A percentile compares a stretch with the other conserved stretches of the same genome.
These are phyloP conservation scores for Talaromyces sp. DNA, from an alignment of 2,329 filamentous ascomycete species.

Conservation along the genomic window DNA sequence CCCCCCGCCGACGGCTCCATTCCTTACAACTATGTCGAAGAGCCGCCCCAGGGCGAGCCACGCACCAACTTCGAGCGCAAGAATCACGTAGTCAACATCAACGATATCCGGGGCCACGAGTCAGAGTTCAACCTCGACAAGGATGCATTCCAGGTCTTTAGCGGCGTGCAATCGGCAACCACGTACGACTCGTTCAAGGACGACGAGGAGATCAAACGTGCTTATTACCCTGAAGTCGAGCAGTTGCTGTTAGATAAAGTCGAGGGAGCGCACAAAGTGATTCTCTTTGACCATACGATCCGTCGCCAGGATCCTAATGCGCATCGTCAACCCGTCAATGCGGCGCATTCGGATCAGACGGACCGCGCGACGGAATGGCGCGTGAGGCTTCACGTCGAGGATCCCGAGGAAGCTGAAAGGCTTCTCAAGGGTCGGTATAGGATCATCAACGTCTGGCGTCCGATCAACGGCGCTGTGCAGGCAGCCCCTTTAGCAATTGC, in stretches of 20 bases:
- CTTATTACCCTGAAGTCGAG: conserved; percentile 85
- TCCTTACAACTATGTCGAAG: conserved; percentile 66
- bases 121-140: conserved; percentile 62
- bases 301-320: conserved; percentile 61
- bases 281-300: conserved; percentile 86
- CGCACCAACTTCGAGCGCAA: conserved; percentile 61
- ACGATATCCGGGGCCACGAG: conserved; percentile 71
- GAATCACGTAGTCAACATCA: conserved; percentile 55
- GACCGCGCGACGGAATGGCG: conserved; percentile 61
- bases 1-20: conserved; percentile 56
- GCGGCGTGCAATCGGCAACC: conserved; percentile 54
- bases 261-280: conserved; percentile 61
- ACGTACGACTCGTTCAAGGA: conserved; percentile 57
- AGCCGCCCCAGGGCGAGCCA: conserved; percentile 57
- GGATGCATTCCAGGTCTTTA: conserved; percentile 69
- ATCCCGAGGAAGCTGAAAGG: conserved; percentile 59
- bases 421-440: conserved; percentile 68
- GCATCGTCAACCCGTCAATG: conserved; percentile 63
- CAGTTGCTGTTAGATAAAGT: conserved; percentile 63
- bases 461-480: conserved; percentile 57
- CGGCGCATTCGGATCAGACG: conserved; percentile 83
- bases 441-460: conserved; percentile 85
- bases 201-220: conserved; percentile 63
- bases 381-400: conserved; percentile 62
- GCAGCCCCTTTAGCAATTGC: conserved; percentile 57